Evolutionary conservation across 2,329 filamentous ascomycete genomes (phyloP).

Genomic region (Colletotrichum sp.): DNA sequence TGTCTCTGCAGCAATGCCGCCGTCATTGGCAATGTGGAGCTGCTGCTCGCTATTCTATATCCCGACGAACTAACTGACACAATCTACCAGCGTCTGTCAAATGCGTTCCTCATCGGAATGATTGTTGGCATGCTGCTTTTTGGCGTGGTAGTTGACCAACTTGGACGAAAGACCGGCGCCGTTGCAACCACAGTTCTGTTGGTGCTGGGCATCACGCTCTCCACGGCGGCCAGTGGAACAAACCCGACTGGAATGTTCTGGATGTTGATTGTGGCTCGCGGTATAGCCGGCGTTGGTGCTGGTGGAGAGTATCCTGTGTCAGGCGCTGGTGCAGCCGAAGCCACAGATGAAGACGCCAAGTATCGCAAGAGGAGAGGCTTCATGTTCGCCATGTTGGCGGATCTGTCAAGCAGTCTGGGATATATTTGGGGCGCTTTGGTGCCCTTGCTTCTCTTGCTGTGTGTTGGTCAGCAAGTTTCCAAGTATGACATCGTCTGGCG

Average conservation of each 20-base stretch:
- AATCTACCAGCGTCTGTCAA: conserved; percentile 57
- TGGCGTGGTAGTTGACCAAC: conserved; percentile 52
- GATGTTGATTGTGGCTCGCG: conserved; percentile 52
- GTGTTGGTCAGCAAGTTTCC: conserved; percentile 46
- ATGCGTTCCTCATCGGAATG: conserved; percentile 60
- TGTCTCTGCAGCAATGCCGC: conserved; percentile 38
- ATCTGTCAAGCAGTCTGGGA: conserved; percentile 55
- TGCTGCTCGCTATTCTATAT: conserved; percentile 45
- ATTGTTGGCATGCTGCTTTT: conserved; percentile 62
- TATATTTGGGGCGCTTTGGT: conserved; percentile 56
- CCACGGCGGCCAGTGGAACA: conserved; percentile 48
- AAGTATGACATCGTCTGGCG: conserved; percentile 54
- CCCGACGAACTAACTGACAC: conserved; percentile 44
- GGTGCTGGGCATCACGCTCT: conserved; percentile 49
- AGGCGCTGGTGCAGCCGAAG: conserved; percentile 54
- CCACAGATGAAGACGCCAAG: conserved; percentile 52
- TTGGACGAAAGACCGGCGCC: conserved; percentile 54
- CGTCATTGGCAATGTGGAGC: conserved; percentile 49
- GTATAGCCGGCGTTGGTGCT: conserved; percentile 46
- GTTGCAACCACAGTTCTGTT: conserved; percentile 51
- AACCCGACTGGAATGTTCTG: conserved; percentile 47
- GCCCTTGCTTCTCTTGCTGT: conserved; percentile 55
- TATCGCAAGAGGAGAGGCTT: conserved; percentile 55
- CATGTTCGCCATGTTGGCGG: conserved; percentile 60
- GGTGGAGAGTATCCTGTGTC: conserved; percentile 60